A percentile compares a stretch with the other conserved stretches of the same genome.
phyloP scores from a whole-genome alignment of 768 basidiomycete genomes.

The Boletus pseudopeckii region DNA sequence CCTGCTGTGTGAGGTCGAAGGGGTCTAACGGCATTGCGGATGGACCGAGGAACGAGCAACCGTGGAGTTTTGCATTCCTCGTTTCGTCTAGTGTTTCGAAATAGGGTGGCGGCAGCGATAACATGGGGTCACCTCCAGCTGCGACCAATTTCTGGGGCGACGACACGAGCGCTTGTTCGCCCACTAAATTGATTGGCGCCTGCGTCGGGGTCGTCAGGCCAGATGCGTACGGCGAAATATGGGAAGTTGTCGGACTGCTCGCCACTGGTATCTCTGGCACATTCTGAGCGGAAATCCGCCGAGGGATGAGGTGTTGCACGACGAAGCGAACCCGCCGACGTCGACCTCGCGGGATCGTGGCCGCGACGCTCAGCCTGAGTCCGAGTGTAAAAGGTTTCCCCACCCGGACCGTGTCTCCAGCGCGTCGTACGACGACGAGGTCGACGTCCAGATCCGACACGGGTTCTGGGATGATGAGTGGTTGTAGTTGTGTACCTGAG shows the following conservation, averaged over 20 bases:
- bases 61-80: constrained; percentile 28
- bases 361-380: constrained; percentile 52
- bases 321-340: constrained; percentile 49
- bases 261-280: constrained; percentile 3
- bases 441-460: constrained; percentile 51
- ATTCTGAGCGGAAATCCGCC: constrained; percentile 23
- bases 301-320: constrained; percentile 62
- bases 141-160: constrained; percentile 16
- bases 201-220: constrained; percentile 6
- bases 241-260: constrained; percentile 3
- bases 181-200: neutral
- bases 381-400: constrained; percentile 60
- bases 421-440: constrained; percentile 50
- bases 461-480: constrained; percentile 17
- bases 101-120: constrained; percentile 44
- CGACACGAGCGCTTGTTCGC: constrained; percentile 9
- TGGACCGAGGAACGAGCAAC: constrained; percentile 47
- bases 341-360: constrained; percentile 35
- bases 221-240: constrained; percentile 8
- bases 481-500: constrained; percentile 17
- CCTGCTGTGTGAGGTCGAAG: constrained; percentile 33
- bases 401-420: constrained; percentile 42
- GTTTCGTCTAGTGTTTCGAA: constrained; percentile 41
- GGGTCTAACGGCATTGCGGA: constrained; percentile 48
- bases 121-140: constrained; percentile 4